Base-by-base conservation (phyloP, 2,329 filamentous ascomycete species). In the Geosmithia morbida region DNA sequence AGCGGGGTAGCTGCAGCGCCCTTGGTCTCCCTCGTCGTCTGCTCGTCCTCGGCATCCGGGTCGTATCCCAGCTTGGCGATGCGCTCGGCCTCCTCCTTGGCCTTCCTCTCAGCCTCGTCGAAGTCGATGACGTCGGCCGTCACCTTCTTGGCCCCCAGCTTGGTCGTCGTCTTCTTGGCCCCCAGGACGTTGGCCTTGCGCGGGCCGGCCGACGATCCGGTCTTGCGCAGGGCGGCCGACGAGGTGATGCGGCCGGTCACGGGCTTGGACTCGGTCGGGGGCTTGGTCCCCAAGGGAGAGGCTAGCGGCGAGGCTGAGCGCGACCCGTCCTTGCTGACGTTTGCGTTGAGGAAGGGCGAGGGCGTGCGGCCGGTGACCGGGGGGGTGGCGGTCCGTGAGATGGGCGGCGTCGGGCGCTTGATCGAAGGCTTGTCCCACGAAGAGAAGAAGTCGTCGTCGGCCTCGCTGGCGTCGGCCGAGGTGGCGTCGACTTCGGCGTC, bases 371-470 rank as follows among this genome's bases (percentile, higher is more conserved):
- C 83, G 55, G 86, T 75, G 11, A 33, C 29, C 7, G 43, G 43
- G 85, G 78, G 3, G 86, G 83, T 97, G 46, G 80, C 82, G 42
- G 87, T 92, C 59, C 92, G 83, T 39, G 90, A 96, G 42, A 92
- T 77, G 16, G 92, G 90, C 54, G 94, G 94, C 53, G 87, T 96
- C 37, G 90, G 90, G 56, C 88, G 82, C 74, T 97, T 98, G 68
- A 98, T 94, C 4, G 88, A 79, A 19, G 92, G 92, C 70, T 97
- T 96, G 61, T 97, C 92, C 92, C 90, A 98, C 1, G 88, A 96
- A 10, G 90, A 95, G 68, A 98, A 98, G 73, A 98, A 98, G 63
- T 97, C 92, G 59, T 96, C 89, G 56, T 96, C 89, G 19, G 78
- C 74, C 55, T 95, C 88, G 54, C 81, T 84, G 43, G 84, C 77